Percentiles rank a stretch among this genome's conserved stretches.
Evolutionary conservation across 441 rosid genomes (phyloP).

Genomic region (Metrosideros polymorpha): DNA sequence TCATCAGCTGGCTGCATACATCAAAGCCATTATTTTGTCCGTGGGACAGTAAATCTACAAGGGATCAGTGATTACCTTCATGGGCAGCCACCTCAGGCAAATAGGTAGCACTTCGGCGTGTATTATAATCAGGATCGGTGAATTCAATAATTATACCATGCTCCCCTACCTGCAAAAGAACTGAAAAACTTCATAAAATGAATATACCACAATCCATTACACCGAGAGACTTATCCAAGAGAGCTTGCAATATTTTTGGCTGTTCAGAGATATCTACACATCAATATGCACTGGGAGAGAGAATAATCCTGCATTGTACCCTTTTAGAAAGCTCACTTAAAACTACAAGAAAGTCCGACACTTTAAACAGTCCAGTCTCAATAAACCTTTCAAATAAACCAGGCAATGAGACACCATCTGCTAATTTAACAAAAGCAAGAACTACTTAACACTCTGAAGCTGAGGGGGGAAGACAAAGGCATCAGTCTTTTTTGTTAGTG

Average conservation of each 20-base stretch:
- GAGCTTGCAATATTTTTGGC: not conserved
- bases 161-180: slow-evolving; percentile 54
- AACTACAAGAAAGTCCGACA: not conserved
- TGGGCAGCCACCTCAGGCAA: slow-evolving; percentile 96
- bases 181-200: not conserved
- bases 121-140: slow-evolving; percentile 51
- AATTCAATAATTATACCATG: slow-evolving; percentile 95
- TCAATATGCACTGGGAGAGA: not conserved
- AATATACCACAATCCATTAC: not conserved
- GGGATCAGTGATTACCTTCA: slow-evolving; percentile 45
- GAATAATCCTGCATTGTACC: not conserved
- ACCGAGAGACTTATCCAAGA: not conserved
- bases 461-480: not conserved
- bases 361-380: not conserved
- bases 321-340: not conserved
- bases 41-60: not conserved
- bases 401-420: not conserved
- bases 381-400: not conserved
- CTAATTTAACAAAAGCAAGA: not conserved
- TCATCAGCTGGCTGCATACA: not conserved
- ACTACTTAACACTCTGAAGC: not conserved
- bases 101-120: slow-evolving; percentile 80
- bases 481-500: not conserved
- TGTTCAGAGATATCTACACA: not conserved
- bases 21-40: not conserved